phyloP scores from a whole-genome alignment of 1,284 basidiomycete genomes.

The Sanghuangporus weigelae region DNA sequence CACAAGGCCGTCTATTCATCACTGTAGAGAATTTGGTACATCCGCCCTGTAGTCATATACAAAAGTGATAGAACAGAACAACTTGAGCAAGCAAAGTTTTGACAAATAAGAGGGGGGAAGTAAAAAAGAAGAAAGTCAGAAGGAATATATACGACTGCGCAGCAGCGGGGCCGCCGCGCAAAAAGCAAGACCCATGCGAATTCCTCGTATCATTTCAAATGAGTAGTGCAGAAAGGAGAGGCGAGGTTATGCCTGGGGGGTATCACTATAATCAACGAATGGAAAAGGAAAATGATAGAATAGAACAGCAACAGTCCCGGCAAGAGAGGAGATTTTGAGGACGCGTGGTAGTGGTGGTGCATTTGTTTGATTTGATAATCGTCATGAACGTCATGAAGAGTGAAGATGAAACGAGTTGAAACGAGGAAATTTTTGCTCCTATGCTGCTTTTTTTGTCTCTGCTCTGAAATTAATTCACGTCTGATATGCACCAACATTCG shows the following conservation, averaged over 20 bases:
- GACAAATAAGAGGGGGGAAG: background rate
- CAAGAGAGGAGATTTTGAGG: background rate
- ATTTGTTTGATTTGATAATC: background rate
- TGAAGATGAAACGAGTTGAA: background rate
- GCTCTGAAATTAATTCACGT: conserved; percentile 38
- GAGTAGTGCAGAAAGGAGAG: conserved; percentile 5
- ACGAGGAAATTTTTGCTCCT: background rate
- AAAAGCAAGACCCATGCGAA: conserved; percentile 1
- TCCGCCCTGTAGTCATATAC: conserved; percentile 14
- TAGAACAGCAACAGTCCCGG: conserved; percentile 8
- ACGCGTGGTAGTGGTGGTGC: background rate
- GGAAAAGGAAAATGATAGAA: background rate
- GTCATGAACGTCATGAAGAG: conserved; percentile 12
- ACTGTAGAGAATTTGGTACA: conserved; percentile 7
- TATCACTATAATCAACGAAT: conserved; percentile 3
- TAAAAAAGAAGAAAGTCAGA: background rate
- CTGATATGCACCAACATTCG: conserved; percentile 72
- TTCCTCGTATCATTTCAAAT: conserved; percentile 11
- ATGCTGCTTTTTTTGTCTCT: background rate
- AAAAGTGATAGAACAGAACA: conserved; percentile 12
- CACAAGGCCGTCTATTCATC: conserved; percentile 10
- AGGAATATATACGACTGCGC: background rate
- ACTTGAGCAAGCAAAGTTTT: background rate
- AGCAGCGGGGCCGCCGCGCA: background rate
- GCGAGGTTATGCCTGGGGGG: background rate